A percentile compares a stretch with the other conserved stretches of the same genome.
Conservation (phyloP, 2,329 filamentous ascomycete species). For the Canariomyces notabilis region DNA sequence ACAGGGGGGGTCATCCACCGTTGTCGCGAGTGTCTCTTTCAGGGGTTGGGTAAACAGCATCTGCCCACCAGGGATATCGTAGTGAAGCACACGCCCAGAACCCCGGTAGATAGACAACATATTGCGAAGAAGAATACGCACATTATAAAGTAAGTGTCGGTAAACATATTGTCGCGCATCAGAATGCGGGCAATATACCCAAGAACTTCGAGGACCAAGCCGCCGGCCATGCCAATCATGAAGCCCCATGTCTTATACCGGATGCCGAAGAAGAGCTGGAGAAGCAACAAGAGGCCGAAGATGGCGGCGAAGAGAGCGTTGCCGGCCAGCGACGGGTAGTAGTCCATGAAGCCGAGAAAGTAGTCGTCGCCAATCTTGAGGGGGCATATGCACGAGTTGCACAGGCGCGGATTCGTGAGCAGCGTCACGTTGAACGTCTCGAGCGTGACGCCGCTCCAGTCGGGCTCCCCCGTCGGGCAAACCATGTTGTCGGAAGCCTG, state of each 20-base stretch:
- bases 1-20: no score
- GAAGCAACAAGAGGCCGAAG: slow-evolving; percentile 14
- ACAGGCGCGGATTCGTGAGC: slow-evolving; percentile 1
- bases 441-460: slow-evolving; percentile 9
- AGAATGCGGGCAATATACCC: slow-evolving; percentile 44
- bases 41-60: no score
- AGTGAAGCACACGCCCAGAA: no score
- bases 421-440: slow-evolving; percentile 8
- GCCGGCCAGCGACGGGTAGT: slow-evolving; percentile 27
- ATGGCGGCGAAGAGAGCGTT: slow-evolving; percentile 20
- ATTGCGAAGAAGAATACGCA: slow-evolving; percentile 16
- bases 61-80: no score
- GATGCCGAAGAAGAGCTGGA: slow-evolving; percentile 15
- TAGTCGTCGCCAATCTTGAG: slow-evolving; percentile 7
- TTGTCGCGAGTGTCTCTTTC: no score
- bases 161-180: slow-evolving; percentile 32
- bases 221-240: slow-evolving; percentile 30
- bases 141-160: slow-evolving; percentile 7
- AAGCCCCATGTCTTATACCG: slow-evolving; percentile 18
- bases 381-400: slow-evolving; percentile 11
- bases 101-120: slow-evolving; percentile 36
- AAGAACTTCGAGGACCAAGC: slow-evolving; percentile 42
- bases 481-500: neutral
- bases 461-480: slow-evolving; percentile 7
- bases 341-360: slow-evolving; percentile 1